Conservation (phyloP, 371 early-diverging fungal genomes). For the Furculomyces boomerangus region DNA sequence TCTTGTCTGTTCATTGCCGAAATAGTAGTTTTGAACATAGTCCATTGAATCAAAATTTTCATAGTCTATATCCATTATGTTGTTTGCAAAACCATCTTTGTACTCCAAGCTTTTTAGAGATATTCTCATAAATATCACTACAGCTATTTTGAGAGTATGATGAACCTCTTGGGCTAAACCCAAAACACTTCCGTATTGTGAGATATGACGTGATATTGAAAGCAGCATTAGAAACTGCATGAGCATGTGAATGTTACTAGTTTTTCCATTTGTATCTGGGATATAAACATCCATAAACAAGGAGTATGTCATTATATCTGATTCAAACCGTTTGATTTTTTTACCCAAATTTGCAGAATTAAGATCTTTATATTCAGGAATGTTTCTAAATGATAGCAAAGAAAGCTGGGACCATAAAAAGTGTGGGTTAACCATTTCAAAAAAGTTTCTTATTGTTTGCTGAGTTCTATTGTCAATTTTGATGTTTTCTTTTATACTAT, state of each 20-base stretch:
- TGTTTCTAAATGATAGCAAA: conserved; percentile 11
- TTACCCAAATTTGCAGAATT: conserved; percentile 9
- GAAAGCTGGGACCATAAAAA: conserved; percentile 58
- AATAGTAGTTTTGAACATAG: no score
- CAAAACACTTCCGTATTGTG: background rate
- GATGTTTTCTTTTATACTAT: background rate
- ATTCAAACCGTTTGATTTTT: conserved; percentile 18
- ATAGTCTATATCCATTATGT: no score
- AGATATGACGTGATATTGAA: conserved; percentile 12
- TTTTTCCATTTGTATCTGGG: conserved; percentile 64
- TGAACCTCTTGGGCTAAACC: background rate
- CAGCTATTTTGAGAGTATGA: background rate
- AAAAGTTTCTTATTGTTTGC: conserved; percentile 69
- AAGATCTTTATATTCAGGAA: background rate
- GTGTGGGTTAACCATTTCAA: conserved; percentile 71
- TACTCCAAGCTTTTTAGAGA: background rate
- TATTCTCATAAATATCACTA: background rate
- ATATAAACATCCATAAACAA: conserved; percentile 49
- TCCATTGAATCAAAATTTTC: no score
- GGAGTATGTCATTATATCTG: conserved; percentile 33
- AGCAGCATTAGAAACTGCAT: conserved; percentile 40
- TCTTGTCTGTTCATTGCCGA: no score
- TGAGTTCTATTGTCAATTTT: conserved; percentile 26
- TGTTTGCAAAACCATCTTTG: no score
- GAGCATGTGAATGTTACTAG: conserved; percentile 56